Base-by-base conservation (phyloP, 1,284 basidiomycete genomes). In the Austroboletus olivaceoglutinosus region DNA sequence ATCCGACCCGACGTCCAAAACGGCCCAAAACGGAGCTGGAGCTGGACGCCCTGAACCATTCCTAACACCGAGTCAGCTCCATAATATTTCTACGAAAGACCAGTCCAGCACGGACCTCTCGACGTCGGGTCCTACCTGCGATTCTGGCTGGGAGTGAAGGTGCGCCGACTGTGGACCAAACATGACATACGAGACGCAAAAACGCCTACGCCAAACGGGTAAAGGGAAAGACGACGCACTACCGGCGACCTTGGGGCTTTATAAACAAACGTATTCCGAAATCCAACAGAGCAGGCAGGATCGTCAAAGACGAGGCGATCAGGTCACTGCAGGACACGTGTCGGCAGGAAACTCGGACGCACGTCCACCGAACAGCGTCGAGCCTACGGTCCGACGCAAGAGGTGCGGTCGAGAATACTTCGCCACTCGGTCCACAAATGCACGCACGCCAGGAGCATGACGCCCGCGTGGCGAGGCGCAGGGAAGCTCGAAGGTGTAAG, bases 91-190 rank as follows among this genome's bases (percentile, higher is more conserved):
- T 11, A 34, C 7, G 22, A 9, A 27, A 3, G 5, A 11, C 1
- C 16, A 29, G 31, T 18, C 13, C n/a, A 21, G 42, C 8, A 57
- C 52, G 5, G 5, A 64, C 60, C 62, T 56, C 18, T 21, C 21
- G 10, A 15, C 10, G 7, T 47, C 45, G 10, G 12, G 13, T 11
- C 37, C 44, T 15, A 31, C 13, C 9, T 15, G 21, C 38, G 38
- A 18, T 36, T 47, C 51, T 23, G 42, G 19, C 25, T 36, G 48
- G 15, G 36, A 4, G 8, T 25, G 30, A 44, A 57, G 41, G n/a
- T 43, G 42, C 18, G 18, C 18, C 0, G 58, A 41, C 2, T 42
- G n/a, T 7, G 29, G 30, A 48, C 45, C 23, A 36, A 48, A 48
- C 61, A 63, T 61, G 10, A 5, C 15, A 25, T 15, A 41, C n/a